phyloP scores from a whole-genome alignment of 148 eudicot genomes.

The Fallopia convolvulus region DNA sequence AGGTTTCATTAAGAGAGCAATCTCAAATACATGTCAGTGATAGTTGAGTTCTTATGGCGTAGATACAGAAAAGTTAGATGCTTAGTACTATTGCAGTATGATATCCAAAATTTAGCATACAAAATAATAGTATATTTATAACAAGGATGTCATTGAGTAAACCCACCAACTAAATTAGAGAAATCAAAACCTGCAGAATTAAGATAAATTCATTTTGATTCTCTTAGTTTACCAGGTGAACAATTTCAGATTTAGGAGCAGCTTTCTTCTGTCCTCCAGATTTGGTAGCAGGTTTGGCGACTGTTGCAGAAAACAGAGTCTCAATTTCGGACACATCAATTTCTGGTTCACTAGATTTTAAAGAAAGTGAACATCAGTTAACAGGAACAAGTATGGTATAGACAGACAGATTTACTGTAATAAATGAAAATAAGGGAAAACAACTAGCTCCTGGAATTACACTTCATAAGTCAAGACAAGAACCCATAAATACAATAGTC shows the following conservation, averaged over 20 bases:
- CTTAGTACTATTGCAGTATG: background rate
- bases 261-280: slow-evolving; percentile 65
- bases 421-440: background rate
- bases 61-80: background rate
- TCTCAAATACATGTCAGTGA: background rate
- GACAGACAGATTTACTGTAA: background rate
- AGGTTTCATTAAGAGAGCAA: background rate
- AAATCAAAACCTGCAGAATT: background rate
- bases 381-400: background rate
- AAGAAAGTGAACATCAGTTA: slow-evolving; percentile 27
- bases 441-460: background rate
- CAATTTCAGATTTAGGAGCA: slow-evolving; percentile 74
- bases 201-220: background rate
- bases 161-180: background rate
- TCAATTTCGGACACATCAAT: slow-evolving; percentile 89
- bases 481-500: background rate
- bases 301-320: slow-evolving; percentile 78
- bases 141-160: background rate
- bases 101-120: background rate
- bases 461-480: background rate
- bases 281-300: slow-evolving; percentile 58
- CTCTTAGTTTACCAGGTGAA: slow-evolving; percentile 61
- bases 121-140: background rate
- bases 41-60: background rate
- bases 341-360: slow-evolving; percentile 58